phyloP scores from a whole-genome alignment of 2,329 filamentous ascomycete genomes.

The Colletotrichum sp. region DNA sequence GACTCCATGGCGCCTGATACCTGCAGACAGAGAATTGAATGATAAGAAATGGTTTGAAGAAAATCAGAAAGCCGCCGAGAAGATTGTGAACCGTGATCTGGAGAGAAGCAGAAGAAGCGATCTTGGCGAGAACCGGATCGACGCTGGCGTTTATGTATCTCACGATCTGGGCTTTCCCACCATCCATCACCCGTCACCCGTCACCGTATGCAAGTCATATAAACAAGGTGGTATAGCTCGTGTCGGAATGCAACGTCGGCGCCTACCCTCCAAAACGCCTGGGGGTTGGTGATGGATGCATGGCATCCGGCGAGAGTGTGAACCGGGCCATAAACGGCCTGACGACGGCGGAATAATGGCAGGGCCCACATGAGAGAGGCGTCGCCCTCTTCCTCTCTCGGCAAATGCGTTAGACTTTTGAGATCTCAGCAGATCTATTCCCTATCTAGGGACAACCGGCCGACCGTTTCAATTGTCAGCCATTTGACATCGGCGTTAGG shows the following conservation, averaged over 20 bases:
- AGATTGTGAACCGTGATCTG: neutral
- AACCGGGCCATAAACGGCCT: neutral
- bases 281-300: neutral
- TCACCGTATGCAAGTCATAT: slow-evolving; percentile 1
- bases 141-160: slow-evolving; percentile 14
- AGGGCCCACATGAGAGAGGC: neutral
- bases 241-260: neutral
- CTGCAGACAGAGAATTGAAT: neutral
- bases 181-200: neutral
- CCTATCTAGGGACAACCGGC: neutral
- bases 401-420: neutral
- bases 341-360: neutral
- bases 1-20: neutral
- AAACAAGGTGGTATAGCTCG: slow-evolving; percentile 9
- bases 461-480: slow-evolving; percentile 13
- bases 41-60: neutral
- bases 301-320: neutral
- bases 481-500: slow-evolving; percentile 15
- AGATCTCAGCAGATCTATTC: neutral
- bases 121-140: slow-evolving; percentile 2
- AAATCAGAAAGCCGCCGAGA: neutral
- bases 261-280: neutral
- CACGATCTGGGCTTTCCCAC: neutral
- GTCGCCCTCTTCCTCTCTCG: neutral
- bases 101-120: neutral